Conservation (phyloP, 176 grass and related monocot species). For the Otatea glauca region DNA sequence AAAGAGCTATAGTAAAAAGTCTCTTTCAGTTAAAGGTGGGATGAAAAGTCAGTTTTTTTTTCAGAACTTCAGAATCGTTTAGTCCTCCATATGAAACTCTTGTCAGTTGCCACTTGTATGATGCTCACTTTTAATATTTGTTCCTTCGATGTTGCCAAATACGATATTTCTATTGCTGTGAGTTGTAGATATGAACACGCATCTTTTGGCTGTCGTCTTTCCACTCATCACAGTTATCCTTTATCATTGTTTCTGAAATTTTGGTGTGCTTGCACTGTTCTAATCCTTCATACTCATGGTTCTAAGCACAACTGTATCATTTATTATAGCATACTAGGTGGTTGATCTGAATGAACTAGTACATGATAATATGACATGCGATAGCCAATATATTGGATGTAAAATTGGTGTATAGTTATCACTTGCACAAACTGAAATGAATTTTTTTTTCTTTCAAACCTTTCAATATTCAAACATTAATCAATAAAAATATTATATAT, state of each 20-base stretch:
- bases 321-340: neutral
- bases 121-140: neutral
- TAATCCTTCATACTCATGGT: neutral
- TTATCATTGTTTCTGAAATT: neutral
- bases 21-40: neutral
- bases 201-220: neutral
- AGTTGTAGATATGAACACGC: neutral
- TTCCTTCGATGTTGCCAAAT: neutral
- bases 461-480: neutral
- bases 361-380: neutral
- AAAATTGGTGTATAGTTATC: neutral
- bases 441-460: neutral
- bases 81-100: neutral
- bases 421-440: neutral
- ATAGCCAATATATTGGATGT: neutral
- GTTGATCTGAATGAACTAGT: neutral
- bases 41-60: neutral
- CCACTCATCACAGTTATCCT: neutral
- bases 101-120: neutral
- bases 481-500: neutral
- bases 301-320: neutral
- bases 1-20: no score
- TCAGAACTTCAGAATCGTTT: neutral
- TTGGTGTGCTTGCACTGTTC: neutral
- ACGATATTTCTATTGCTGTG: neutral